A percentile compares a stretch with the other conserved stretches of the same genome.
phyloP scores from a whole-genome alignment of 2,329 filamentous ascomycete genomes.

The Whalleya microplaca region DNA sequence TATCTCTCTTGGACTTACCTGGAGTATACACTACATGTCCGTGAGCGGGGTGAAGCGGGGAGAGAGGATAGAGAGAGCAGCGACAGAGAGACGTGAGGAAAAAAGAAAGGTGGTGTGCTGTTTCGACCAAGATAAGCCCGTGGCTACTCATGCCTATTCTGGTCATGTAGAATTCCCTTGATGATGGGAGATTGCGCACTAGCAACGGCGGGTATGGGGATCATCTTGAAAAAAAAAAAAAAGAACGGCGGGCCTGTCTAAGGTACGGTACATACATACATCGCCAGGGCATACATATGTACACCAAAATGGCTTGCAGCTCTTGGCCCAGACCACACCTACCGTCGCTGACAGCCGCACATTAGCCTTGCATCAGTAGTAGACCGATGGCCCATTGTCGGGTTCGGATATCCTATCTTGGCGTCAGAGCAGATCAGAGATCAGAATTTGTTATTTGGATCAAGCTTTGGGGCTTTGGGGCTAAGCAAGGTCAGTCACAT shows the following conservation, averaged over 20 bases:
- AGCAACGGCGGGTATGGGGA: background rate
- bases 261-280: constrained; percentile 12
- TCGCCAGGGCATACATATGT: constrained; percentile 13
- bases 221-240: constrained; percentile 2
- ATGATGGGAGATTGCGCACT: background rate
- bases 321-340: constrained; percentile 19
- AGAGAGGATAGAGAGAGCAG: too few species aligned
- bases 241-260: constrained; percentile 14
- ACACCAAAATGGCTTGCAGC: constrained; percentile 24
- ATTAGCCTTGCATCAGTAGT: constrained; percentile 16
- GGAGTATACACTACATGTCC: too few species aligned
- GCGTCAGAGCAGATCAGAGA: constrained; percentile 5
- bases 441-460: constrained; percentile 18
- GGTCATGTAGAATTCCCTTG: constrained; percentile 15
- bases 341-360: constrained; percentile 29
- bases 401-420: constrained; percentile 16
- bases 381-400: constrained; percentile 7
- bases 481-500: background rate
- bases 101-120: constrained; percentile 9
- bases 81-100: constrained; percentile 7
- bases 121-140: constrained; percentile 7
- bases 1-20: too few species aligned
- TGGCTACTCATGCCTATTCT: constrained; percentile 27
- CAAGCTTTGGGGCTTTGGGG: constrained; percentile 3
- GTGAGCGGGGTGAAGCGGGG: background rate